These are phyloP conservation scores for Turnera subulata DNA, from an alignment of 345 rosid genomes.

Conservation along the genomic window DNA sequence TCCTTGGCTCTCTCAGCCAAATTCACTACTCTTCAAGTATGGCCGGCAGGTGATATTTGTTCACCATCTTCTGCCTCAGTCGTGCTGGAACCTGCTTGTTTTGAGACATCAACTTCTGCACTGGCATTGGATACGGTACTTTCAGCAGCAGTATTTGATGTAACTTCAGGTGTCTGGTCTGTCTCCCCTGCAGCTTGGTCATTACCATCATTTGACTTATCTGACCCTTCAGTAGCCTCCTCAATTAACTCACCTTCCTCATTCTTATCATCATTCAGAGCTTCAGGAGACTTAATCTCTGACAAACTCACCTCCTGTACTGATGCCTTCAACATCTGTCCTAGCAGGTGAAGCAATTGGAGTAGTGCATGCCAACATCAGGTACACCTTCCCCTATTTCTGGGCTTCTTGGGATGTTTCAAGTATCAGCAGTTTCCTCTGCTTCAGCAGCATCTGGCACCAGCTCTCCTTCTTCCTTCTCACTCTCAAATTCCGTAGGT, in stretches of 20 bases:
- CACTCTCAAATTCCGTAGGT: slow-evolving; percentile 48
- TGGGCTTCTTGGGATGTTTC: slow-evolving; percentile 41
- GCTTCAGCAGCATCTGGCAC: slow-evolving; percentile 54
- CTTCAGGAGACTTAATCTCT: slow-evolving; percentile 42
- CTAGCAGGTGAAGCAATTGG: slow-evolving; percentile 62
- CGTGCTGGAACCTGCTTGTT: slow-evolving; percentile 26
- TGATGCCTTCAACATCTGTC: slow-evolving; percentile 41
- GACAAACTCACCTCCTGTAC: slow-evolving; percentile 34
- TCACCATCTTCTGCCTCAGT: slow-evolving; percentile 47
- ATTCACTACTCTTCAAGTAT: slow-evolving; percentile 43
- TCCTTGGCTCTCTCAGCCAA: slow-evolving; percentile 53
- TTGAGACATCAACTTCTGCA: slow-evolving; percentile 27
- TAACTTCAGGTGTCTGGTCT: slow-evolving; percentile 30
- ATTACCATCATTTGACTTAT: slow-evolving; percentile 42
- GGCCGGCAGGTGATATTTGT: slow-evolving; percentile 42
- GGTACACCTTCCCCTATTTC: slow-evolving; percentile 48
- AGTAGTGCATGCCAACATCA: slow-evolving; percentile 41
- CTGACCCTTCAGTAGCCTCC: slow-evolving; percentile 48
- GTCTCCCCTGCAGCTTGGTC: slow-evolving; percentile 38
- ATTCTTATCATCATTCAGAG: slow-evolving; percentile 48
- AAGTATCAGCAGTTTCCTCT: slow-evolving; percentile 44
- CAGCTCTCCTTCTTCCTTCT: slow-evolving; percentile 90
- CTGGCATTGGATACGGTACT: slow-evolving; percentile 21
- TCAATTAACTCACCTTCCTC: slow-evolving; percentile 58
- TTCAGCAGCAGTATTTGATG: slow-evolving; percentile 17